Conservation (phyloP, 2,329 filamentous ascomycete species). For the Ceratocystis huliohia region DNA sequence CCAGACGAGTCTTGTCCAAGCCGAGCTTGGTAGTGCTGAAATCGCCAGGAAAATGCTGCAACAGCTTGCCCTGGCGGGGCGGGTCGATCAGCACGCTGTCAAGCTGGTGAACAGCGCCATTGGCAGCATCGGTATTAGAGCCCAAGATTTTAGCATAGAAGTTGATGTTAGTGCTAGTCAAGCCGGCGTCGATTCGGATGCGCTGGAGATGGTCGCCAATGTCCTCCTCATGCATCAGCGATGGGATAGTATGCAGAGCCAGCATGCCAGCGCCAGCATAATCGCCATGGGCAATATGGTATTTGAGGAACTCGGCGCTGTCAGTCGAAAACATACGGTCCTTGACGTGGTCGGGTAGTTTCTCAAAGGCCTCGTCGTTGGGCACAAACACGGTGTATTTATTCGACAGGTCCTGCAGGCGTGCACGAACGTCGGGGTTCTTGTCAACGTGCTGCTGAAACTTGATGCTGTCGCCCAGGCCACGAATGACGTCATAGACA, state of each 20-base stretch:
- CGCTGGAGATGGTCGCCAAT: conserved; percentile 59
- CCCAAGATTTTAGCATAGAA: conserved; percentile 60
- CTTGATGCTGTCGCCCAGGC: conserved; percentile 20
- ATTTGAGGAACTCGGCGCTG: conserved; percentile 36
- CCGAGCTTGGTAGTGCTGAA: conserved; percentile 72
- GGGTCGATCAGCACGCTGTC: conserved; percentile 67
- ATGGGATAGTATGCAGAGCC: conserved; percentile 60
- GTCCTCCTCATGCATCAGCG: conserved; percentile 43
- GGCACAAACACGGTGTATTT: conserved; percentile 79
- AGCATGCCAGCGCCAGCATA: conserved; percentile 57
- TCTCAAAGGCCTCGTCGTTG: conserved; percentile 60
- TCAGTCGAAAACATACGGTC: conserved; percentile 54
- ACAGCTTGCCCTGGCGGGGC: conserved; percentile 40
- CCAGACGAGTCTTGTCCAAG: conserved; percentile 60
- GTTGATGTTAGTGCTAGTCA: conserved; percentile 57
- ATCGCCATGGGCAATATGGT: conserved; percentile 59
- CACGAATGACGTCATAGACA: conserved; percentile 24
- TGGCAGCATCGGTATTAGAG: conserved; percentile 53
- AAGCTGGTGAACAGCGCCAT: conserved; percentile 70
- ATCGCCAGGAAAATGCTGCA: conserved; percentile 55
- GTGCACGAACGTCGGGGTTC: conserved; percentile 55
- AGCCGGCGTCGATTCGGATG: conserved; percentile 52
- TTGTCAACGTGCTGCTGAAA: conserved; percentile 34
- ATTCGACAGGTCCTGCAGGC: conserved; percentile 57
- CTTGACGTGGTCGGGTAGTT: conserved; percentile 39